phyloP scores from a whole-genome alignment of 2,329 filamentous ascomycete species.

The Ramichloridium luteum region DNA sequence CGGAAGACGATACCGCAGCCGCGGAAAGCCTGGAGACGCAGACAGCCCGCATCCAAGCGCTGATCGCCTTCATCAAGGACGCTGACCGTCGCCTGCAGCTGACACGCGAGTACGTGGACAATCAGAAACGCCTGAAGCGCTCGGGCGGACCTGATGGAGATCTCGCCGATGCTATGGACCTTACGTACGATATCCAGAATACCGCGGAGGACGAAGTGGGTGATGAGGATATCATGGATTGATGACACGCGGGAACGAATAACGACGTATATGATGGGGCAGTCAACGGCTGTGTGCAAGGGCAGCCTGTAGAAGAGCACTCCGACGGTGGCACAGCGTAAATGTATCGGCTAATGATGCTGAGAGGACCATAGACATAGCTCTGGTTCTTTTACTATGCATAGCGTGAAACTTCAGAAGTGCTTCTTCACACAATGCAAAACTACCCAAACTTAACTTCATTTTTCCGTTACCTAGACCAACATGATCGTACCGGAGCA shows the following conservation, averaged over 20 bases:
- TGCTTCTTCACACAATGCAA: too few relatives aligned
- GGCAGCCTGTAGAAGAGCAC: too few relatives aligned
- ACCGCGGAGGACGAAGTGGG: slow-evolving; percentile 15
- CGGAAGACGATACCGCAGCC: slow-evolving; percentile 3
- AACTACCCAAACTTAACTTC: too few relatives aligned
- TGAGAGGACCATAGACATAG: too few relatives aligned
- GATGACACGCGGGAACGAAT: too few relatives aligned
- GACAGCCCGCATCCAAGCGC: slow-evolving; percentile 36
- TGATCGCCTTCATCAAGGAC: slow-evolving; percentile 41
- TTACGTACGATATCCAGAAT: slow-evolving; percentile 19
- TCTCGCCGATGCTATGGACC: slow-evolving; percentile 26
- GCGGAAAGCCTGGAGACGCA: slow-evolving; percentile 34
- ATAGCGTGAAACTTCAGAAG: too few relatives aligned
- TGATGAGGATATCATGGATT: slow-evolving; percentile 24
- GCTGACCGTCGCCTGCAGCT: slow-evolving; percentile 45
- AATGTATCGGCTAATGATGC: too few relatives aligned
- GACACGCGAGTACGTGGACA: slow-evolving; percentile 47
- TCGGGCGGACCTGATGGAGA: slow-evolving; percentile 23
- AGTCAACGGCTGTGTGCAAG: not conserved
- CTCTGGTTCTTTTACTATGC: too few relatives aligned
- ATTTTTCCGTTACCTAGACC: too few relatives aligned
- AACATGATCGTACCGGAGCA: too few relatives aligned
- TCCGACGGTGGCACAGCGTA: too few relatives aligned
- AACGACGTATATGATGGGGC: slow-evolving; percentile 1
- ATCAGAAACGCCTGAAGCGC: slow-evolving; percentile 36